Percentiles rank a stretch among this genome's conserved stretches.
Evolutionary conservation across 2,329 filamentous ascomycete species (phyloP).

Genomic region (Penicillium fuscoglaucum): DNA sequence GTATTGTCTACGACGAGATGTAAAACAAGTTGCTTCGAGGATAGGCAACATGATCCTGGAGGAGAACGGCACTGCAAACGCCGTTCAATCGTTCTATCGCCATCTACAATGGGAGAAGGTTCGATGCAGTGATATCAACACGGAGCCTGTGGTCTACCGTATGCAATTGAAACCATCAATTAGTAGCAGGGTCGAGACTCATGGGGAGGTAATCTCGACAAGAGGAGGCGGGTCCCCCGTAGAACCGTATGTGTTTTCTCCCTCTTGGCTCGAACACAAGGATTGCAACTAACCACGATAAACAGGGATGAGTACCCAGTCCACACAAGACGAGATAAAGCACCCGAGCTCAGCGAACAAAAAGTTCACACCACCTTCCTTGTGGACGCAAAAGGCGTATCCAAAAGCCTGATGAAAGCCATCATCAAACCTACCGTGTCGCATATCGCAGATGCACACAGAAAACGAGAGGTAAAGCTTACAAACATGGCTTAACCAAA

Average conservation of each 20-base stretch:
- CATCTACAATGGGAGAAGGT: constrained; percentile 2
- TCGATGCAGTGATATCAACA: background rate
- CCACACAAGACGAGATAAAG: background rate
- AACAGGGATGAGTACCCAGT: background rate
- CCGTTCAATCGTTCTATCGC: constrained; percentile 7
- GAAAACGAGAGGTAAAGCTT: background rate
- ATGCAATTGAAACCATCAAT: background rate
- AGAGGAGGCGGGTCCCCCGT: background rate
- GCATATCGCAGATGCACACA: constrained; percentile 9
- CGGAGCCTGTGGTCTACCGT: background rate
- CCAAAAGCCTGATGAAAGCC: constrained; percentile 7
- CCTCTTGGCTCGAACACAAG: too few relatives aligned
- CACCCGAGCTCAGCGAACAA: background rate
- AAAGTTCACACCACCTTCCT: background rate
- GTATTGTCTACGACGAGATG: background rate
- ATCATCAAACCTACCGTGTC: constrained; percentile 11
- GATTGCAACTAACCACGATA: background rate
- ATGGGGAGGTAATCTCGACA: background rate
- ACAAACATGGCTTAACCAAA: background rate
- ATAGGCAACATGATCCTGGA: background rate
- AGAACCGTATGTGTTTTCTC: background rate
- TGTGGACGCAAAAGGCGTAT: background rate
- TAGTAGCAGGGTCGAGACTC: background rate
- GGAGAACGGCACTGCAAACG: background rate
- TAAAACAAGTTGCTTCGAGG: background rate